phyloP scores from a whole-genome alignment of 163 green algal species.

The Scenedesmus sp. region DNA sequence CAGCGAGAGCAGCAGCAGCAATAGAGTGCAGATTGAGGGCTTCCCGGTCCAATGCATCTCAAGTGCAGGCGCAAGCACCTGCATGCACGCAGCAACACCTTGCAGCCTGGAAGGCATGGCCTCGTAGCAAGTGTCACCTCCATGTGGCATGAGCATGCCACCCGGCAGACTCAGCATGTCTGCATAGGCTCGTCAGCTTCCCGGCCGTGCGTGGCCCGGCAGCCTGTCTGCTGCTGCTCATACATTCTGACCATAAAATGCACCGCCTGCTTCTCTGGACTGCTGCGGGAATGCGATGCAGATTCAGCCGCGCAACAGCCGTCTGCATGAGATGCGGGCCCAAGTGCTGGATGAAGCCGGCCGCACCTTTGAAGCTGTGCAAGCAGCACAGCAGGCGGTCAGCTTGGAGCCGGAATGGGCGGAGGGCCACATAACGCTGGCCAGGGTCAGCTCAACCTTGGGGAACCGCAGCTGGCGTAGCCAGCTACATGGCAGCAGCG shows the following conservation, averaged over 20 bases:
- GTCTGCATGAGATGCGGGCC: slow-evolving; percentile 43
- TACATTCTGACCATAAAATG: no score
- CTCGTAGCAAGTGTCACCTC: neutral
- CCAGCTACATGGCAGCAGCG: slow-evolving; percentile 40
- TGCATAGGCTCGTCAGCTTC: no score
- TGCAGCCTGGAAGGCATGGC: neutral
- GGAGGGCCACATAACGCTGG: slow-evolving; percentile 44
- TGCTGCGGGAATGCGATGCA: neutral
- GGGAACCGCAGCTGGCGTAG: slow-evolving; percentile 35
- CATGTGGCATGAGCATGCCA: no score
- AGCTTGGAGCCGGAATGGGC: slow-evolving; percentile 3
- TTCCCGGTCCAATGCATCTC: no score
- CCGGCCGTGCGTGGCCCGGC: no score
- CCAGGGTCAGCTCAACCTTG: slow-evolving; percentile 48
- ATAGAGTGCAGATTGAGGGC: no score
- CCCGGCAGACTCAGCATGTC: no score
- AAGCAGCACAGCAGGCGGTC: slow-evolving; percentile 39
- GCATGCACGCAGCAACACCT: neutral
- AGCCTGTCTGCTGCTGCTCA: no score
- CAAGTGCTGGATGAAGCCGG: slow-evolving; percentile 30
- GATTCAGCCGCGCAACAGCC: slow-evolving; percentile 1
- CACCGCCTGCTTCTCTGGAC: neutral
- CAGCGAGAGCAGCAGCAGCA: no score
- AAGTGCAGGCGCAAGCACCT: no score
- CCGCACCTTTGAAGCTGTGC: slow-evolving; percentile 29